These are phyloP conservation scores for Avena atlantica DNA, from an alignment of 176 grass and related monocot genomes.

Conservation along the genomic window DNA sequence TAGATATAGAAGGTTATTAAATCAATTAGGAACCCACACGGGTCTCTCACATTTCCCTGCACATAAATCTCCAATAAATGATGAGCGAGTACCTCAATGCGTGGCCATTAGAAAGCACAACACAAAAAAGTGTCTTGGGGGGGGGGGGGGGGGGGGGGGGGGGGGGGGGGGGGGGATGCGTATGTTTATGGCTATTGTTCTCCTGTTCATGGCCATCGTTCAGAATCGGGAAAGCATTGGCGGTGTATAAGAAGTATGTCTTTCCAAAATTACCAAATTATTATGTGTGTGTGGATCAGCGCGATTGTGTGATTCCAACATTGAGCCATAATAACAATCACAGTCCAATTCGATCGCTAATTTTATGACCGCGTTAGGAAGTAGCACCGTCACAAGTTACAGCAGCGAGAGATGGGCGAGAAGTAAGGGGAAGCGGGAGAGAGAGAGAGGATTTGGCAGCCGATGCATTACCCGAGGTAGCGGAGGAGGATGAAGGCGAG, in stretches of 20 bases:
- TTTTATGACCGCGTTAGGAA: neutral
- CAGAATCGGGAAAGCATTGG: neutral
- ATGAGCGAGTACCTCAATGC: neutral
- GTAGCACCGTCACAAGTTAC: neutral
- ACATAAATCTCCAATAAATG: neutral
- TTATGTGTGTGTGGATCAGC: neutral
- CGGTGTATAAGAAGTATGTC: neutral
- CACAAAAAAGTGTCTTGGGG: too few relatives aligned
- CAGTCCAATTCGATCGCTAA: neutral
- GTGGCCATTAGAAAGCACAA: neutral
- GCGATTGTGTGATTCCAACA: neutral
- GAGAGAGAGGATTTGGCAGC: neutral
- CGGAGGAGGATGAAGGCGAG: slow-evolving; percentile 79
- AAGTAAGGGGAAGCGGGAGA: too few relatives aligned
- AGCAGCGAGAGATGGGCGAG: neutral
- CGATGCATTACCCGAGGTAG: slow-evolving; percentile 73
- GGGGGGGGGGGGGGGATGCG: too few relatives aligned
- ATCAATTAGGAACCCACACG: neutral
- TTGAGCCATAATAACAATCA: neutral
- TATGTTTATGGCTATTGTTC: neutral
- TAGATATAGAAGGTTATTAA: neutral
- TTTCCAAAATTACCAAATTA: neutral
- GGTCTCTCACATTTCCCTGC: neutral
- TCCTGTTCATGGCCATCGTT: neutral
- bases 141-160: too few relatives aligned